A percentile compares a stretch with the other conserved stretches of the same genome.
Evolutionary conservation across 768 basidiomycete genomes (phyloP).

Genomic region (Tylopilus intermedius): DNA sequence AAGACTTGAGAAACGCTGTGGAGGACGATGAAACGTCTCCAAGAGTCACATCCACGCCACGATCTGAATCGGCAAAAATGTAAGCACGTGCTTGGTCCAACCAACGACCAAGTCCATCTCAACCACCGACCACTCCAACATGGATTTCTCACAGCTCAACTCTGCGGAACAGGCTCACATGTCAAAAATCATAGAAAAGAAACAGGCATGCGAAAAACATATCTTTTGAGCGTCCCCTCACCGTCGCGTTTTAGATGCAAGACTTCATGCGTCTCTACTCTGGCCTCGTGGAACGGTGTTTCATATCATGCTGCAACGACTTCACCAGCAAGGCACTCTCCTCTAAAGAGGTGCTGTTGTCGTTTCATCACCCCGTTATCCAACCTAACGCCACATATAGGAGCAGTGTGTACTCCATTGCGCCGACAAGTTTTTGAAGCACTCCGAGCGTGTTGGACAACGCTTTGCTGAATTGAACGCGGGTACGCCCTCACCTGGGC

Average conservation of each 20-base stretch:
- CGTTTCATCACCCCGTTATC: not conserved
- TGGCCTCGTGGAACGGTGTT: constrained; percentile 91
- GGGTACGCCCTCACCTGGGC: constrained; percentile 46
- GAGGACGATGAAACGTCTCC: not conserved
- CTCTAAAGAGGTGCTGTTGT: constrained; percentile 73
- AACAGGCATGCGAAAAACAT: constrained; percentile 59
- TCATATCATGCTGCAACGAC: constrained; percentile 91
- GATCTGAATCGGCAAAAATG: constrained; percentile 1
- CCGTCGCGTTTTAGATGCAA: constrained; percentile 69
- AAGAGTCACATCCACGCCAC: constrained; percentile 6
- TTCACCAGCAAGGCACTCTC: constrained; percentile 93
- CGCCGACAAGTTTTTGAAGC: constrained; percentile 96
- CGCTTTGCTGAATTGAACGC: constrained; percentile 91
- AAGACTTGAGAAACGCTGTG: not conserved
- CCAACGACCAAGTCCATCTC: not conserved
- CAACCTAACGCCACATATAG: constrained; percentile 38
- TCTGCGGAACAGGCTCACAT: constrained; percentile 93
- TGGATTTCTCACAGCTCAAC: constrained; percentile 93
- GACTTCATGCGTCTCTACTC: constrained; percentile 96
- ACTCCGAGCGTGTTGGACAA: constrained; percentile 88
- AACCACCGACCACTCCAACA: constrained; percentile 27
- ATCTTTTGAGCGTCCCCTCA: constrained; percentile 2
- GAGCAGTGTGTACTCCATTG: constrained; percentile 89
- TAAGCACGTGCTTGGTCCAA: constrained; percentile 7
- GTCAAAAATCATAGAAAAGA: constrained; percentile 91